Evolutionary conservation across 75 land plant species (phyloP).

Genomic region (Sequoiadendron giganteum): DNA sequence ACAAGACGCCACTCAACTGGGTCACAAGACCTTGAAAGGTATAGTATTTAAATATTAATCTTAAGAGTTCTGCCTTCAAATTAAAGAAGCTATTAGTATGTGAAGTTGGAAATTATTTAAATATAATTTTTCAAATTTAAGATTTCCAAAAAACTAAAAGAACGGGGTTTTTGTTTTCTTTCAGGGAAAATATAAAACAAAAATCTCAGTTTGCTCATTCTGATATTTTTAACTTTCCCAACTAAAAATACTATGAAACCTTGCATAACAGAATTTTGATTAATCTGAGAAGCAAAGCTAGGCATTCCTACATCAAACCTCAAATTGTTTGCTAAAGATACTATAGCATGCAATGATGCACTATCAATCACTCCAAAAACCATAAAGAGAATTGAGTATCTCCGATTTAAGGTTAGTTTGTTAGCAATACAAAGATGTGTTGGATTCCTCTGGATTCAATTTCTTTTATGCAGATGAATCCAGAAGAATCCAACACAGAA

Average conservation of each 20-base stretch:
- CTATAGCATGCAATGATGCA: not conserved
- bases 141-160: not conserved
- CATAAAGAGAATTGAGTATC: too few relatives aligned
- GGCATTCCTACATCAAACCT: not conserved
- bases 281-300: not conserved
- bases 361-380: not conserved
- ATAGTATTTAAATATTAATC: not conserved
- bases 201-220: not conserved
- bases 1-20: not conserved
- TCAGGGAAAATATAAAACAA: not conserved
- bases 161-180: not conserved
- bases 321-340: not conserved
- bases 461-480: too few relatives aligned
- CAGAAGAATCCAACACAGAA: too few relatives aligned
- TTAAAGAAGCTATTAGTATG: not conserved
- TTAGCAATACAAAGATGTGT: too few relatives aligned
- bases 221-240: not conserved
- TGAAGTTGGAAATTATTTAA: not conserved
- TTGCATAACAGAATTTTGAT: not conserved
- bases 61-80: not conserved
- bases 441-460: too few relatives aligned
- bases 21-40: not conserved
- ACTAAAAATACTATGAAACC: not conserved
- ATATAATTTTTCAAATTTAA: too few relatives aligned
- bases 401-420: too few relatives aligned